Evolutionary conservation across 768 basidiomycete genomes (phyloP).

Genomic region (Tulasnella sp.): DNA sequence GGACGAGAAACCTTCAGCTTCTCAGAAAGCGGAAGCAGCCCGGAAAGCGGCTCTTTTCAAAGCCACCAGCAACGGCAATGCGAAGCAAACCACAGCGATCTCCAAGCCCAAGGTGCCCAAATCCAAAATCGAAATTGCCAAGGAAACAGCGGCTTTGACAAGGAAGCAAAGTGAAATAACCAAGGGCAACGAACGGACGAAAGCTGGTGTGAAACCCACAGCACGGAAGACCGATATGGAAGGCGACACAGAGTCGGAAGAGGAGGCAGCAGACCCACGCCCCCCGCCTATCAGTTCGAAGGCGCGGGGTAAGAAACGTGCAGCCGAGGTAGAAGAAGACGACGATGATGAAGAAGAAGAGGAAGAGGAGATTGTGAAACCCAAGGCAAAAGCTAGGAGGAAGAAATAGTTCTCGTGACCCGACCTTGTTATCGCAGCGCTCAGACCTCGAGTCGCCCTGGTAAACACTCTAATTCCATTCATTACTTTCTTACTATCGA

Average conservation of each 20-base stretch:
- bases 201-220: neutral
- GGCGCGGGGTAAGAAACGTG: neutral
- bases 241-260: neutral
- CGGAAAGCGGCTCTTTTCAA: neutral
- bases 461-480: neutral
- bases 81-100: neutral
- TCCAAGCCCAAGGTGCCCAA: neutral
- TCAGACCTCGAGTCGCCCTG: neutral
- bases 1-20: slow-evolving; percentile 27
- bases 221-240: neutral
- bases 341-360: neutral
- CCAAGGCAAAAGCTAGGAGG: neutral
- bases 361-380: neutral
- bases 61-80: neutral
- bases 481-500: neutral
- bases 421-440: neutral
- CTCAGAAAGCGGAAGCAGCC: neutral
- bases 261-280: neutral
- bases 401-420: neutral
- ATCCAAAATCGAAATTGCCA: neutral
- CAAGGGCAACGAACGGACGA: neutral
- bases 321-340: neutral
- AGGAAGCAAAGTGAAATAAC: neutral
- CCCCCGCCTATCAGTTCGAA: neutral
- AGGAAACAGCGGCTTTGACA: neutral